These are phyloP conservation scores for Isatis tinctoria DNA, from an alignment of 345 rosid genomes.

Conservation along the genomic window DNA sequence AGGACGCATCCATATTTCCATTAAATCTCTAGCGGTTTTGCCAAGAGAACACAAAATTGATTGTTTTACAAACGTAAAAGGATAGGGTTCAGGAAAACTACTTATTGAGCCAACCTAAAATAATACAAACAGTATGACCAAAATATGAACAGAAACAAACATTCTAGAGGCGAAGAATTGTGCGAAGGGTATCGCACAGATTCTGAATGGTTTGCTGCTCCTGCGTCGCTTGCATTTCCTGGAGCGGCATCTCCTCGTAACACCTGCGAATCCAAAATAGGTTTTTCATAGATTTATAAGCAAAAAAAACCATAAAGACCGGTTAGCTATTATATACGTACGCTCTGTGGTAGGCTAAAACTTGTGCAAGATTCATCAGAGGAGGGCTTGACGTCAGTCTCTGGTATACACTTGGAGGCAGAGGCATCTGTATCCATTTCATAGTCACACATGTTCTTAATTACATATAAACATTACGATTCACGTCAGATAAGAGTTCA, in stretches of 20 bases:
- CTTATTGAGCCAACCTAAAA: conserved; percentile 2
- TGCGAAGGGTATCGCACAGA: conserved; percentile 77
- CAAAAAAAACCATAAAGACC: neutral
- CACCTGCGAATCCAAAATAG: conserved; percentile 42
- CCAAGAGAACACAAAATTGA: conserved; percentile 1
- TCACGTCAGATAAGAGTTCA: neutral
- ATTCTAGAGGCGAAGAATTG: conserved; percentile 85
- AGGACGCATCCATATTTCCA: neutral
- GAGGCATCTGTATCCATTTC: conserved; percentile 70
- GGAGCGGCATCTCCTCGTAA: conserved; percentile 98
- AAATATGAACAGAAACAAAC: neutral
- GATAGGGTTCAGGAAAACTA: neutral
- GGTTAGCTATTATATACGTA: conserved; percentile 30
- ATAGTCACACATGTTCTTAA: neutral
- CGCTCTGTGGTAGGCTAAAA: conserved; percentile 94
- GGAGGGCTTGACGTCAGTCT: conserved; percentile 86
- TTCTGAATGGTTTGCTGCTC: conserved; percentile 95
- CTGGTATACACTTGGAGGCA: conserved; percentile 81
- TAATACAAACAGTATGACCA: neutral
- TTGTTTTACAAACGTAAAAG: neutral
- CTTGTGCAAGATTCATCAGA: conserved; percentile 85
- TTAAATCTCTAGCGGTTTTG: conserved; percentile 2
- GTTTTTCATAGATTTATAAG: neutral
- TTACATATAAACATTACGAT: neutral
- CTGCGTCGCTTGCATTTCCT: conserved; percentile 84